phyloP scores from a whole-genome alignment of 2,329 filamentous ascomycete genomes.

The Nemania sp. region DNA sequence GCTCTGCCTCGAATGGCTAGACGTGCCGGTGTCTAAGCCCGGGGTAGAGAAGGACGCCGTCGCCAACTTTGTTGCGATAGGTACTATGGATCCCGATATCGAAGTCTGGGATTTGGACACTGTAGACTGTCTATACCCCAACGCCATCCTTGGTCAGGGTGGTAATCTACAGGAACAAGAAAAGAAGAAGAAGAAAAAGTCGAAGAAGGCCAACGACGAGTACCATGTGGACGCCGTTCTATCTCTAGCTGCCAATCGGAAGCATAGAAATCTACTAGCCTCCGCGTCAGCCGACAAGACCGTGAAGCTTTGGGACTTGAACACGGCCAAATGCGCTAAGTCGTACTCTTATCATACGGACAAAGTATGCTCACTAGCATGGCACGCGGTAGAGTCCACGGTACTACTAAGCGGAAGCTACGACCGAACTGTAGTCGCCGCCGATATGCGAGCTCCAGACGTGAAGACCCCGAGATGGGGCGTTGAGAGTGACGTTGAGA shows the following conservation, averaged over 20 bases:
- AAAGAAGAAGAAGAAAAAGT: conserved; percentile 82
- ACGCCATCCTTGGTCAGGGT: conserved; percentile 89
- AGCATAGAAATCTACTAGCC: conserved; percentile 93
- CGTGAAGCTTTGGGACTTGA: conserved; percentile 96
- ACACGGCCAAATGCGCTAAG: conserved; percentile 91
- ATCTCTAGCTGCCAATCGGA: conserved; percentile 89
- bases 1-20: conserved; percentile 94
- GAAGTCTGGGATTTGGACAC: conserved; percentile 98
- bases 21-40: conserved; percentile 85
- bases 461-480: conserved; percentile 86
- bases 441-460: conserved; percentile 94
- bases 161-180: conserved; percentile 64
- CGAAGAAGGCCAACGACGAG: conserved; percentile 86
- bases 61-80: conserved; percentile 94
- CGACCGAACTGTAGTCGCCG: conserved; percentile 92
- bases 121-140: conserved; percentile 97
- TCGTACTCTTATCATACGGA: conserved; percentile 96
- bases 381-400: conserved; percentile 89
- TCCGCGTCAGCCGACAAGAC: conserved; percentile 97
- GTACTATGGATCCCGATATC: conserved; percentile 98
- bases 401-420: conserved; percentile 93
- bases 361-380: conserved; percentile 96
- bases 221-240: conserved; percentile 96
- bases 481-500: conserved; percentile 95
- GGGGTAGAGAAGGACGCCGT: conserved; percentile 70